Base-by-base conservation (phyloP, 2,329 filamentous ascomycete species). In the Ceratocystis eucalypticola region DNA sequence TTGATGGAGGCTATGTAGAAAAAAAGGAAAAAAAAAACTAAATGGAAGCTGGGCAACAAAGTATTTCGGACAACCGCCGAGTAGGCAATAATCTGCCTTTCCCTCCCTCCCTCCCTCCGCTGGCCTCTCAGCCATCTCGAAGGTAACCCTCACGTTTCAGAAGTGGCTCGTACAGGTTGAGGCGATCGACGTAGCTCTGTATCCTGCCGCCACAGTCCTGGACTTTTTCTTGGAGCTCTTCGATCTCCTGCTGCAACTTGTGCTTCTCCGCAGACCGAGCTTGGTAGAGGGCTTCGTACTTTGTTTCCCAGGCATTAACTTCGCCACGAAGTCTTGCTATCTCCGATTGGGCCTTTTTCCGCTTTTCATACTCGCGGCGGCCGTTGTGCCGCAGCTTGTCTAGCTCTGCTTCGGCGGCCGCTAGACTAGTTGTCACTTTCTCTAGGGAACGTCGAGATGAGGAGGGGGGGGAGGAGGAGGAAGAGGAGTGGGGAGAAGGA, bases 111-210 rank as follows among this genome's bases (percentile, higher is more conserved):
- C 20, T 7, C n/a, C 48, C 48, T 8, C n/a, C 7, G n/a, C 17
- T 22, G n/a, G 48, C 10, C 22, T 37, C 30, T 61, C n/a, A 41
- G 17, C 44, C 33, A 45, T 62, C 66, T 17, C 44, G 50, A 8
- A 68, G 62, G 37, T 69, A 64, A 2, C 71, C 71, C 55, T 73
- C 69, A 8, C 70, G 69, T 20, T 69, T 69, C 46, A 73, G 45
- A 15, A 72, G 62, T 1, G 69, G 69, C 61, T 72, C 70, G 30
- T 71, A 72, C 12, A 67, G 48, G 12, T 66, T 59, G 20, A 72
- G 62, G 15, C 69, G 65, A 61, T 69, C 69, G 17, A 57, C 53
- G 62, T 69, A 69, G 25, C 69, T 64, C 28, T 61, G 64, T 1
- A 70, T 69, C 3, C 68, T 63, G 1, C 53, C 59, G 12, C 65